Conservation (phyloP, 106 monocot genomes). For the Amphibolis antarctica region DNA sequence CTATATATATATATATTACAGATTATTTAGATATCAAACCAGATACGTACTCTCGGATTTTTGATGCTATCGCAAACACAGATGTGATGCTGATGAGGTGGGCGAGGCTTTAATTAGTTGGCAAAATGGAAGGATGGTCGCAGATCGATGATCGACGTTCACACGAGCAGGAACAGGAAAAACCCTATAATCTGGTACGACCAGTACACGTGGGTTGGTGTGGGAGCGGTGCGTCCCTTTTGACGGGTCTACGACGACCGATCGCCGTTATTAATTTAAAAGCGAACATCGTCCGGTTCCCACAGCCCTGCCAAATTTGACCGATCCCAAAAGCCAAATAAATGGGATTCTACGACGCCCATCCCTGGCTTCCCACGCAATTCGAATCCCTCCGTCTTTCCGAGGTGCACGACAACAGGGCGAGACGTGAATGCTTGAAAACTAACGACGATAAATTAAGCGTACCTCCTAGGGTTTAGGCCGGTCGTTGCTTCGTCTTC, state of each 20-base stretch:
- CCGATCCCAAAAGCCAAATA: not conserved
- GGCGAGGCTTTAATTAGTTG: too few relatives aligned
- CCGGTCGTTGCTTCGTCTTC: not conserved
- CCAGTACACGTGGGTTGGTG: conserved; percentile 6
- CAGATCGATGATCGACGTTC: too few relatives aligned
- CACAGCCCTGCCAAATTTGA: conserved; percentile 10
- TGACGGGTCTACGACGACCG: conserved; percentile 8
- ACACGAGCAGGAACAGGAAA: not conserved
- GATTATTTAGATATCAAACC: too few relatives aligned
- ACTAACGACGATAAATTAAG: conserved; percentile 4
- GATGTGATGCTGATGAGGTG: too few relatives aligned
- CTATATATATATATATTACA: too few relatives aligned
- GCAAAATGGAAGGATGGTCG: too few relatives aligned
- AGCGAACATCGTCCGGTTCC: not conserved
- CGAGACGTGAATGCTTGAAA: not conserved
- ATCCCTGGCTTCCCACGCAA: too few relatives aligned
- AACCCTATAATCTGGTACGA: conserved; percentile 5
- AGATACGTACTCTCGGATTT: too few relatives aligned
- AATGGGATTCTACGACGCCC: not conserved
- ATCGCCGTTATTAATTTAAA: not conserved
- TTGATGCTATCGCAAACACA: too few relatives aligned
- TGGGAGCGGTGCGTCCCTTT: not conserved
- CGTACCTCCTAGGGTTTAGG: too few relatives aligned
- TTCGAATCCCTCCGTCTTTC: not conserved
- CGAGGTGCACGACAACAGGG: conserved; percentile 8